phyloP scores from a whole-genome alignment of 768 basidiomycete species.

The Trametes meyenii region DNA sequence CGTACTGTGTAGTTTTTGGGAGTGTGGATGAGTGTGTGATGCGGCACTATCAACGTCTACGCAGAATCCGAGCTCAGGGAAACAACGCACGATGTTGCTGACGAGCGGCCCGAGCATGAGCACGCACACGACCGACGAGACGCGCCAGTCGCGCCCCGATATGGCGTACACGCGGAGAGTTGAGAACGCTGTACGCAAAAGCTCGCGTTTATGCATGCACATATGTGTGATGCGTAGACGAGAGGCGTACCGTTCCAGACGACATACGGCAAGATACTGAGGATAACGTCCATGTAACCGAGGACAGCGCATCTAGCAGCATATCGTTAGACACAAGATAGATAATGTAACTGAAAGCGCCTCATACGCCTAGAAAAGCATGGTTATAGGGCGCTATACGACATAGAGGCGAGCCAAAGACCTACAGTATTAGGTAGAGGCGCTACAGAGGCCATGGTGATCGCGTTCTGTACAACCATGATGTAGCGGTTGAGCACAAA shows the following conservation, averaged over 20 bases:
- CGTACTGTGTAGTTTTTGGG: not conserved
- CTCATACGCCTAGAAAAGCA: not conserved
- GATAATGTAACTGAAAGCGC: not conserved
- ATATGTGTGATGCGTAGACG: too few relatives aligned
- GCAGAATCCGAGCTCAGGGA: not conserved
- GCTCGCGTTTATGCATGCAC: too few relatives aligned
- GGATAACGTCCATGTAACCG: slow-evolving; percentile 3
- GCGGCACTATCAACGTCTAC: not conserved
- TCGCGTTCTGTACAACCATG: not conserved
- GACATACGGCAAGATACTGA: slow-evolving; percentile 7
- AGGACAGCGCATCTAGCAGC: not conserved
- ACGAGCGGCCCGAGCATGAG: slow-evolving; percentile 8
- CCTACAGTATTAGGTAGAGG: not conserved
- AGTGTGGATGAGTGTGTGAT: not conserved
- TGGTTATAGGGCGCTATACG: not conserved
- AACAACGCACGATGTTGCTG: slow-evolving; percentile 3
- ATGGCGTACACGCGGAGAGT: slow-evolving; percentile 18
- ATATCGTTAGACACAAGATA: too few relatives aligned
- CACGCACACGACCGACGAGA: slow-evolving; percentile 1
- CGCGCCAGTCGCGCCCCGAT: slow-evolving; percentile 3
- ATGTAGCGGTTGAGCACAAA: slow-evolving; percentile 22
- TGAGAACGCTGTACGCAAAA: slow-evolving; percentile 10
- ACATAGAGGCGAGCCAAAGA: not conserved
- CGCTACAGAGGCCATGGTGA: not conserved
- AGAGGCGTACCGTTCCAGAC: not conserved